Base-by-base conservation (phyloP, 805 yeast species). In the Groenewaldozyma salmanticensis region DNA sequence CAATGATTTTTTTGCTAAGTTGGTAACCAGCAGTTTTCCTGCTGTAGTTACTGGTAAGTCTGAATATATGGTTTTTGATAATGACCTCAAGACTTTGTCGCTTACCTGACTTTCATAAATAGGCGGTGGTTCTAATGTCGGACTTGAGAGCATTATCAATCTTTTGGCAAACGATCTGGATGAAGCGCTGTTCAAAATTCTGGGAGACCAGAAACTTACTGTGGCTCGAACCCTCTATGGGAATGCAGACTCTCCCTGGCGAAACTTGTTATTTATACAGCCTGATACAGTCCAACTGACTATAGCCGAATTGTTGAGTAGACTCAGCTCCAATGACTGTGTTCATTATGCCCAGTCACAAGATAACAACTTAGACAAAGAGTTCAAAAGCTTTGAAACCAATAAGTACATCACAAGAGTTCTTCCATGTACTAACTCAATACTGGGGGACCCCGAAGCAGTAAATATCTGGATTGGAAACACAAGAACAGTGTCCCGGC, bases 401-500 rank as follows among this genome's bases (percentile, higher is more conserved):
- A 24, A 9, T 24, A 24, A 24, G 7, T 9, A 9, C 29, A 24
- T 24, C 13, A 7, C 29, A 9, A 13, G 13, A 24, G 13, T 13
- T 24, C 7, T 24, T 13, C 29, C 11, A 24, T 13, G 13, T 24
- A 13, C 29, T 24, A 42, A 33, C 17, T 48, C 42, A 37, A 46
- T 57, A 11, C 52, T 47, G 5, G 27, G 31, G 17, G 41, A 47
- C 18, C 62, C 64, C 7, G 60, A 57, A 21, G 66, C 67, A 1
- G 57, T 60, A n/a, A 64, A 64, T 38, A 21, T 64, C 33, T 64
- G 68, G 68, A 57, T 64, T 11, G 67, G 67, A 17, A 48, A 51
- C 24, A 31, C 40, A 5, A 44, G 55, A 21, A 55, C 62, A 19
- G 49, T 51, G 1, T 60, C 65, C 4, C 45, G 65, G 4, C 55